These are phyloP conservation scores for Solioccasus polychromus DNA, from an alignment of 768 basidiomycete genomes.

Conservation along the genomic window DNA sequence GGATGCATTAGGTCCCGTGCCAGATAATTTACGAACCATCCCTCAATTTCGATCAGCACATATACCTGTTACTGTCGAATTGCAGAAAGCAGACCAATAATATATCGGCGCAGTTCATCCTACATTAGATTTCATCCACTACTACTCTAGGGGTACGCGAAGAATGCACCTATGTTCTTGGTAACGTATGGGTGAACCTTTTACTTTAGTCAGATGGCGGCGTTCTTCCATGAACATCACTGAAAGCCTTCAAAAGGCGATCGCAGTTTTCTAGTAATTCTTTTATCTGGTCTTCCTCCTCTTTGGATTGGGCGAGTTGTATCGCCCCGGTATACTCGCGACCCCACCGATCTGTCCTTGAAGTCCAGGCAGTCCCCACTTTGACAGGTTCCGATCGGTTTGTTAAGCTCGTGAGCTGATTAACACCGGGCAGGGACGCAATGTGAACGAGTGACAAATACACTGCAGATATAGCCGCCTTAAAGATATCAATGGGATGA, in stretches of 20 bases:
- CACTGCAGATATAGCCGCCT: conserved; percentile 64
- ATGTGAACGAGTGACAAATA: conserved; percentile 65
- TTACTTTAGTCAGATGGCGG: conserved; percentile 14
- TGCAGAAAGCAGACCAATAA: conserved; percentile 17
- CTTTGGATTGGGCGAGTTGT: conserved; percentile 50
- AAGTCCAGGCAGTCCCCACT: conserved; percentile 43
- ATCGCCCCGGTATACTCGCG: conserved; percentile 46
- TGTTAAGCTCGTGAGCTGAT: not conserved
- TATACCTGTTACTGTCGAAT: conserved; percentile 41
- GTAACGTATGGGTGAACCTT: not conserved
- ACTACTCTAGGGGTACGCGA: not conserved
- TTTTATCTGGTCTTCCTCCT: conserved; percentile 44
- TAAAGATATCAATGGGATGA: conserved; percentile 59
- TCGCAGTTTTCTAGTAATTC: conserved; percentile 57
- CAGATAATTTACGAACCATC: conserved; percentile 73
- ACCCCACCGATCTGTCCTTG: conserved; percentile 59
- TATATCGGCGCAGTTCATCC: not conserved
- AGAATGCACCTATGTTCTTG: not conserved
- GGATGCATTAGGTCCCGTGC: conserved; percentile 54
- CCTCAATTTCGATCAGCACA: conserved; percentile 58
- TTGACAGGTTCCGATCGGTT: conserved; percentile 15
- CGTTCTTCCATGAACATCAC: conserved; percentile 29
- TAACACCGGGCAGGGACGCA: conserved; percentile 41
- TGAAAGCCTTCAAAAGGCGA: conserved; percentile 42
- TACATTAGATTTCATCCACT: conserved; percentile 4